phyloP scores from a whole-genome alignment of 2,329 filamentous ascomycete genomes.

The Hymenoscyphus albidus region DNA sequence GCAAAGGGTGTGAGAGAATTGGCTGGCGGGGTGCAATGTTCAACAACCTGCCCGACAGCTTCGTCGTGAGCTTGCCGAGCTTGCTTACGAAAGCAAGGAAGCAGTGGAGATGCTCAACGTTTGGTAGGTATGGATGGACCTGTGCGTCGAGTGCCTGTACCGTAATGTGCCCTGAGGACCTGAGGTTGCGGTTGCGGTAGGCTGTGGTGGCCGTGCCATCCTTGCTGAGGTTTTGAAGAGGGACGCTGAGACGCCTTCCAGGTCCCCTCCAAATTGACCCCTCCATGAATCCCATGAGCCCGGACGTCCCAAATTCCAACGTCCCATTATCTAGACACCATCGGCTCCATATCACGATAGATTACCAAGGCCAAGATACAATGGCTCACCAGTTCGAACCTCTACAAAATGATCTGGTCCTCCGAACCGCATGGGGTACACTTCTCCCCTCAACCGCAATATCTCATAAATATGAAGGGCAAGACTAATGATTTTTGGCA shows the following conservation, averaged over 20 bases:
- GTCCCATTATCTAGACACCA: conserved; percentile 2
- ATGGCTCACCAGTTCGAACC: conserved; percentile 75
- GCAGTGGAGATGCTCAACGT: too few species aligned
- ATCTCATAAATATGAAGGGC: conserved; percentile 14
- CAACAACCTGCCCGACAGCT: too few species aligned
- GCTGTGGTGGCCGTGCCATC: neutral
- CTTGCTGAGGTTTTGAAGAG: neutral
- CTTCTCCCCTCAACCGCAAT: conserved; percentile 2
- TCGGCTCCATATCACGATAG: conserved; percentile 6
- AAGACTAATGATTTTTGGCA: conserved; percentile 38
- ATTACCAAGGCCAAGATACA: conserved; percentile 28
- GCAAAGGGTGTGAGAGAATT: neutral
- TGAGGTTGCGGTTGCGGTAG: neutral
- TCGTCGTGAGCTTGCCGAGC: neutral
- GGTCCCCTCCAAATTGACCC: conserved; percentile 4
- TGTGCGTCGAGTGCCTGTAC: too few species aligned
- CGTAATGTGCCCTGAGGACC: too few species aligned
- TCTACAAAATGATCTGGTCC: conserved; percentile 86
- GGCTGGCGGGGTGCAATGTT: neutral
- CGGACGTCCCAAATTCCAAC: neutral
- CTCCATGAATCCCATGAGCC: conserved; percentile 3
- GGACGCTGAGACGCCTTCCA: neutral
- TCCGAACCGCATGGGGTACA: conserved; percentile 82
- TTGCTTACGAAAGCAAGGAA: neutral
- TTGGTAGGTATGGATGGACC: too few species aligned